Evolutionary conservation across 1,284 basidiomycete genomes (phyloP).

Genomic region (Wolfiporia cocos): DNA sequence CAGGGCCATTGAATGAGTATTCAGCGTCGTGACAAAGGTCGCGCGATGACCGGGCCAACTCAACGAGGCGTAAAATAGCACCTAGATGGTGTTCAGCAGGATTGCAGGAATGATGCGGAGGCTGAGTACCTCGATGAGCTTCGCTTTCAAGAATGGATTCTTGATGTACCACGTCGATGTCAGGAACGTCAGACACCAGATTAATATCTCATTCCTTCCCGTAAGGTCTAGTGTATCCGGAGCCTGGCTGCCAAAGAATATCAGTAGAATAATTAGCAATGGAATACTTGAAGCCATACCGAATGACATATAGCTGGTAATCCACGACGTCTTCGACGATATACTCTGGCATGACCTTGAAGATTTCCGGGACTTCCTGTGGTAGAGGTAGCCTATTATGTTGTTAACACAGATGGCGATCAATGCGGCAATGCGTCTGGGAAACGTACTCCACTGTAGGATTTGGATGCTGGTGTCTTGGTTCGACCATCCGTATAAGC

Average conservation of each 20-base stretch:
- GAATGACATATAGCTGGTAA: slow-evolving; percentile 79
- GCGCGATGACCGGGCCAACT: slow-evolving; percentile 74
- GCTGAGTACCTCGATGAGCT: slow-evolving; percentile 80
- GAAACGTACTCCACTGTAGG: slow-evolving; percentile 52
- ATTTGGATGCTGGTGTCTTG: slow-evolving; percentile 73
- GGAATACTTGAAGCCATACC: slow-evolving; percentile 42
- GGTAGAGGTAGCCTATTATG: slow-evolving; percentile 90
- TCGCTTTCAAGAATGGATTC: slow-evolving; percentile 98
- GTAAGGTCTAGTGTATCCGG: slow-evolving; percentile 80
- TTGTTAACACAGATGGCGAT: slow-evolving; percentile 2
- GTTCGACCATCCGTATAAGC: slow-evolving; percentile 92
- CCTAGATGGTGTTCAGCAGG: slow-evolving; percentile 37
- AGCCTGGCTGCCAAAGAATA: slow-evolving; percentile 42
- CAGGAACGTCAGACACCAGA: slow-evolving; percentile 89
- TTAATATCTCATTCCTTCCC: slow-evolving; percentile 85
- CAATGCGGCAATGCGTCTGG: background rate
- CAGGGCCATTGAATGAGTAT: slow-evolving; percentile 81
- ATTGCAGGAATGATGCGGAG: background rate
- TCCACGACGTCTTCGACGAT: slow-evolving; percentile 93
- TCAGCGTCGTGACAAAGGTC: slow-evolving; percentile 78
- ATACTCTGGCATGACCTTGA: slow-evolving; percentile 92
- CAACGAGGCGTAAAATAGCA: slow-evolving; percentile 79
- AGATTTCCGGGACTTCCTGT: slow-evolving; percentile 76
- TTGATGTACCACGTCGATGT: slow-evolving; percentile 96
- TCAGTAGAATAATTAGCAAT: slow-evolving; percentile 4